A percentile compares a stretch with the other conserved stretches of the same genome.
These are phyloP conservation scores for Lachancea waltii DNA, from an alignment of 805 yeast species.

Conservation along the genomic window DNA sequence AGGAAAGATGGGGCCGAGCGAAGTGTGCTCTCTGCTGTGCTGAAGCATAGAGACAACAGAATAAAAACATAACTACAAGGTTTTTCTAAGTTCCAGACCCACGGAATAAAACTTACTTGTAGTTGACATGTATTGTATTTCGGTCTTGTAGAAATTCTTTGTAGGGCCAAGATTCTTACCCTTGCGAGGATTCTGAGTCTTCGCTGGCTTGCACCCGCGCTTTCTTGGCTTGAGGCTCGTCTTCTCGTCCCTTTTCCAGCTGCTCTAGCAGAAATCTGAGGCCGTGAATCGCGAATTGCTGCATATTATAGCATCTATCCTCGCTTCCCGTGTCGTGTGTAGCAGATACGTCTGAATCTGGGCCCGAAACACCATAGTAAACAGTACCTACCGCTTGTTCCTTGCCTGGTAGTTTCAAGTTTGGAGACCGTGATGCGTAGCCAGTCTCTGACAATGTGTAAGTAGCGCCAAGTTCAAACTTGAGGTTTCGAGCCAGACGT, in stretches of 20 bases:
- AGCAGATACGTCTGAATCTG: constrained; percentile 46
- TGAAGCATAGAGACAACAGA: too few species aligned
- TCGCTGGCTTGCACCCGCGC: not conserved
- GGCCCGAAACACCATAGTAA: constrained; percentile 65
- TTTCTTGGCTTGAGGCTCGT: not conserved
- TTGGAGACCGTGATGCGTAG: constrained; percentile 64
- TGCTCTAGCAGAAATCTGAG: constrained; percentile 51
- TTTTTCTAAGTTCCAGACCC: too few species aligned
- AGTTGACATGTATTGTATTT: too few species aligned
- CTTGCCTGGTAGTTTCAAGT: constrained; percentile 35
- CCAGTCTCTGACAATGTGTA: constrained; percentile 83
- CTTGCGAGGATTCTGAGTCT: too few species aligned
- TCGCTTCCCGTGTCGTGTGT: constrained; percentile 38
- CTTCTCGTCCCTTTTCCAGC: constrained; percentile 26
- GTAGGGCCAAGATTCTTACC: too few species aligned
- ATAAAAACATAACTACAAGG: too few species aligned
- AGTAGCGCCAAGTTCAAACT: constrained; percentile 76
- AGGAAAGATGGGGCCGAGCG: too few species aligned
- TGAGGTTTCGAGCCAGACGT: constrained; percentile 69
- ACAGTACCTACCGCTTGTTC: constrained; percentile 50
- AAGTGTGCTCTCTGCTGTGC: too few species aligned
- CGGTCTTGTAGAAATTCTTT: too few species aligned
- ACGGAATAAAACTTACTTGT: too few species aligned
- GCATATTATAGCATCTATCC: constrained; percentile 67
- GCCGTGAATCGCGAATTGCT: constrained; percentile 62